A percentile compares a stretch with the other conserved stretches of the same genome.
These are phyloP conservation scores for Paramecium octaurelia DNA, from an alignment of 73 alveolate genomes.

Conservation along the genomic window DNA sequence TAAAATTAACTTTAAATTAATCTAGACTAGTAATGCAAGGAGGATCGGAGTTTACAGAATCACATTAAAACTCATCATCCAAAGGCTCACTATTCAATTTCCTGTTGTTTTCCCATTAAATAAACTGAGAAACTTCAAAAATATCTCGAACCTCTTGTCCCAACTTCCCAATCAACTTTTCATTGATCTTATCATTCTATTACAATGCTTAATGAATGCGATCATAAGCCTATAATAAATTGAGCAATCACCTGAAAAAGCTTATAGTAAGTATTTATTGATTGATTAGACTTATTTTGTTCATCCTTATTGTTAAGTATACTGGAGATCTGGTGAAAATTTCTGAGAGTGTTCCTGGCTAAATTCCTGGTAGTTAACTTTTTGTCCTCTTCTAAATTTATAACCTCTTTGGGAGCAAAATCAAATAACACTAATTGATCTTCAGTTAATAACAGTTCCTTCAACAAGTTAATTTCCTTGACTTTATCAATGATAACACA, in stretches of 20 bases:
- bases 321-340: neutral
- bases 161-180: neutral
- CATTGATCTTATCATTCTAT: neutral
- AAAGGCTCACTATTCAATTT: neutral
- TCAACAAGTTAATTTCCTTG: neutral
- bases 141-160: slow-evolving; percentile 4
- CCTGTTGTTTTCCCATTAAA: neutral
- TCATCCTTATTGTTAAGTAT: neutral
- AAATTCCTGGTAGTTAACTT: neutral
- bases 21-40: slow-evolving; percentile 4
- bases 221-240: slow-evolving; percentile 22
- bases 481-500: neutral
- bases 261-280: neutral
- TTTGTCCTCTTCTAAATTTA: neutral
- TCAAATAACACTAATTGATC: neutral
- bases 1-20: neutral
- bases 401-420: slow-evolving; percentile 35
- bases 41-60: neutral
- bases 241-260: neutral
- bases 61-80: neutral
- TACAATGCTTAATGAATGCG: neutral
- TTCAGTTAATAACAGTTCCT: neutral
- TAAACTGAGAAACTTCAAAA: slow-evolving; percentile 8
- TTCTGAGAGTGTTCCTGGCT: neutral
- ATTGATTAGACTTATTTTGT: neutral